Percentiles rank a stretch among this genome's conserved stretches.
These are phyloP conservation scores for Sugiyamaella mastotermitis DNA, from an alignment of 805 yeast genomes.

Conservation along the genomic window DNA sequence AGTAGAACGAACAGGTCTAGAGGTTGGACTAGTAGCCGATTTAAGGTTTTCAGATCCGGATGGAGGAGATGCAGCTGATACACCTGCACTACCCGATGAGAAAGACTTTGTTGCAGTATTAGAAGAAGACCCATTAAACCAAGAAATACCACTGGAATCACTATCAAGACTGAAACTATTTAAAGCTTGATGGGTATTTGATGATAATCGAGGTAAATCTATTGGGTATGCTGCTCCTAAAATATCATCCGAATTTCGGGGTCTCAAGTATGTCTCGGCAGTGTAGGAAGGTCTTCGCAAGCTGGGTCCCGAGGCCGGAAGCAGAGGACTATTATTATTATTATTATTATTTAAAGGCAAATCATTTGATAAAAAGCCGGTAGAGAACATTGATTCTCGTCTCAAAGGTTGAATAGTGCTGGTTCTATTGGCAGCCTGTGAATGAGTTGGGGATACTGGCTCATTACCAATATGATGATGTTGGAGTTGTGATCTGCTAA, in stretches of 20 bases:
- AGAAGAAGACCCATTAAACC: too few relatives aligned
- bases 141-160: too few relatives aligned
- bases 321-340: not conserved
- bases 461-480: too few relatives aligned
- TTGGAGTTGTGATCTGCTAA: too few relatives aligned
- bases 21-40: not conserved
- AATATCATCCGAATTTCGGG: slow-evolving; percentile 15
- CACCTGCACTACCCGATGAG: not conserved
- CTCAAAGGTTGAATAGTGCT: too few relatives aligned
- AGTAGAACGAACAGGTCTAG: not conserved
- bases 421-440: too few relatives aligned
- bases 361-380: not conserved
- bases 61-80: not conserved
- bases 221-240: not conserved
- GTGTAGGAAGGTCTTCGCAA: slow-evolving; percentile 57
- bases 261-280: slow-evolving; percentile 46
- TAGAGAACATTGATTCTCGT: slow-evolving; percentile 1
- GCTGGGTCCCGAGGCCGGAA: slow-evolving; percentile 8
- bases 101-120: too few relatives aligned
- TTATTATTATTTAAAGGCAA: not conserved
- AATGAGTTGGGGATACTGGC: too few relatives aligned
- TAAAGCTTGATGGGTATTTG: not conserved
- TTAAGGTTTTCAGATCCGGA: not conserved
- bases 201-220: too few relatives aligned
- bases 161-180: not conserved